Base-by-base conservation (phyloP, 345 rosid species). In the Pelargonium nanum region DNA sequence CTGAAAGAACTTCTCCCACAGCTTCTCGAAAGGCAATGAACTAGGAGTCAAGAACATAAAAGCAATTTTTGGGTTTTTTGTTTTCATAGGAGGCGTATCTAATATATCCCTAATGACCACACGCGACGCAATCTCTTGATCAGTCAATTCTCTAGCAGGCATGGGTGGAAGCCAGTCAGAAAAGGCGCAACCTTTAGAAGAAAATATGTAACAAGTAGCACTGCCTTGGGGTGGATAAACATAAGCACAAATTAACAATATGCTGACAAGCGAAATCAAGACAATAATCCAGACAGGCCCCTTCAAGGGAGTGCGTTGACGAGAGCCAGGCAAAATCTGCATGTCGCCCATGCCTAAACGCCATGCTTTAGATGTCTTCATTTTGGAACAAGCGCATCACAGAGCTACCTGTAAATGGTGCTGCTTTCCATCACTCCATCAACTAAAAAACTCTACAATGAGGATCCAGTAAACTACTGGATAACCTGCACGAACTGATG, bases 1-100 rank as follows among this genome's bases (percentile, higher is more conserved):
- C 59, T 68, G 75, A 57, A 94, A 88, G 72, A 94, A 94, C 60
- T 68, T 90, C 52, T 90, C 96, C 97, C 99, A 93, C 17, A 93
- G 79, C 82, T 65, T 78, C 94, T 93, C 99, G 2, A 93, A 89
- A 70, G 98, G 97, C 71, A 92, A 77, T 25, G 87, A 72, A 58
- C 93, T 83, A 4, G 90, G 91, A 74, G 79, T 86, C 71, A 92
- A 82, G 83, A 87, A 92, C 89, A 92, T 79, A 74, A 92, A 92
- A 1, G 98, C 98, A 24, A 93, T 79, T 70, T 93, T 93, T 19
- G 97, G 67, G 22, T 72, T 79, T 64, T 73, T 83, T 26, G 79
- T 55, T 24, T 63, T 74, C 52, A 73, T 61, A 58, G 85, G 75
- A 73, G 96, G 85, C 0, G 65, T 63, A 55, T 45, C 78, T 75